Evolutionary conservation across 208 protist species (phyloP), one percentile per base, ranked within the genome.

Genomic region (Trypanosoma platydactyli): DNA sequence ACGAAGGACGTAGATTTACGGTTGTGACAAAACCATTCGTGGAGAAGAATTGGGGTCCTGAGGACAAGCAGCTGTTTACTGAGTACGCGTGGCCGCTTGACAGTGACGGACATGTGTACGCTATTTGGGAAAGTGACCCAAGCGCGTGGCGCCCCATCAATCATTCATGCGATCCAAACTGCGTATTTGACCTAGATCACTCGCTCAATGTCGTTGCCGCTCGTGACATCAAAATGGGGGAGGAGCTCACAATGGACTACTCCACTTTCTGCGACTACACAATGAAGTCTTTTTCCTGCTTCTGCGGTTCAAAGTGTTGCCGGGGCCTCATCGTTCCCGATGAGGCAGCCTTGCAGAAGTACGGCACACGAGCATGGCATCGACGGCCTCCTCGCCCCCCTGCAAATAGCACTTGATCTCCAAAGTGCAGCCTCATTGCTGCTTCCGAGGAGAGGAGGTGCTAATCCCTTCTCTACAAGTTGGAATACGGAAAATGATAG

Each of bases 71-170:
- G 35, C 76, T 76, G 29, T 94, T 94, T 70, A 76, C 75, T n/a
- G 82, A 91, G 71, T 95, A 93, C 74, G 87, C 90, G n/a, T 95
- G 90, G 90, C 90, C 90, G 0, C 69, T 95, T 22, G 85, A 92
- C 69, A 64, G 64, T 5, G 89, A 95, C 27, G 87, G 86, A 5
- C 90, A 95, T 64, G 61, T 93, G 22, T 96, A 94, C 73, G 86
- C 80, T 5, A 92, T 92, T 38, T 94, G 91, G 84, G 85, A 94
- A 67, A 79, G 79, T 38, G 75, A 94, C 61, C 83, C 85, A 25
- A 56, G 54, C 30, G 73, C 76, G 25, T 96, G 91, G 91, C 77
- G 86, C 29, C 91, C 91, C 42, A 86, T 96, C 53, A 94, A 94
- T 67, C 91, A 96, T 73, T 86, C 79, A 0, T 96, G 91, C 67